Conservation (phyloP, 257 asterid genomes). For the Ilex asprella region DNA sequence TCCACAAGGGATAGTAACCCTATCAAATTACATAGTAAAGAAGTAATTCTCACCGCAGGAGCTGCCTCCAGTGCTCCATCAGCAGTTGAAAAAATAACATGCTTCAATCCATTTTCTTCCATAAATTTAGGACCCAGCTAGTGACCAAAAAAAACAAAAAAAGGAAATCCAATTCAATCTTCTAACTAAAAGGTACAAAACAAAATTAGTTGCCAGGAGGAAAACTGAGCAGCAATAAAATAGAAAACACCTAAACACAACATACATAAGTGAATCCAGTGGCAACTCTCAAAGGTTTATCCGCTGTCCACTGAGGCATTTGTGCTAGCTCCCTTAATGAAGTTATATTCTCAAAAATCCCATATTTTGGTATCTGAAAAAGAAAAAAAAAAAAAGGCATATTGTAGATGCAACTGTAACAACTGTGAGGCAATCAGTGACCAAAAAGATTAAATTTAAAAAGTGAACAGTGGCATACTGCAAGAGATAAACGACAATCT, state of each 20-base stretch:
- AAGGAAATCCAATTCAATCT: conserved; percentile 8
- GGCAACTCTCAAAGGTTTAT: conserved; percentile 94
- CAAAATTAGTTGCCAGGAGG: background rate
- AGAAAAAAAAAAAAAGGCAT: conserved; percentile 4
- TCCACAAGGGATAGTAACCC: background rate
- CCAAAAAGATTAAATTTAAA: background rate
- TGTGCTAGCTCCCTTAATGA: conserved; percentile 76
- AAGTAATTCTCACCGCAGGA: conserved; percentile 62
- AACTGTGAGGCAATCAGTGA: too few species aligned
- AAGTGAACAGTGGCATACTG: conserved; percentile 42
- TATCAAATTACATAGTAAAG: background rate
- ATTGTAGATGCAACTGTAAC: background rate
- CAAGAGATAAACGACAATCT: conserved; percentile 88
- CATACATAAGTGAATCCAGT: conserved; percentile 91
- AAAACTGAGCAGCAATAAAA: conserved; percentile 4
- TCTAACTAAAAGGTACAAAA: background rate
- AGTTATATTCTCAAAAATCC: conserved; percentile 86
- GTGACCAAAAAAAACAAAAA: conserved; percentile 11
- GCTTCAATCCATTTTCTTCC: conserved; percentile 69
- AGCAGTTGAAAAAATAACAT: conserved; percentile 85
- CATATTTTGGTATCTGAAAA: conserved; percentile 87
- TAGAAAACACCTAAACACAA: conserved; percentile 3
- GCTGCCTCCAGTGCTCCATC: conserved; percentile 99
- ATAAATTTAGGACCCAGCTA: conserved; percentile 93
- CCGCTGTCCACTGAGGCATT: conserved; percentile 96